These are phyloP conservation scores for Saksenaea oblongispora DNA, from an alignment of 371 early-diverging fungal species.

Conservation along the genomic window DNA sequence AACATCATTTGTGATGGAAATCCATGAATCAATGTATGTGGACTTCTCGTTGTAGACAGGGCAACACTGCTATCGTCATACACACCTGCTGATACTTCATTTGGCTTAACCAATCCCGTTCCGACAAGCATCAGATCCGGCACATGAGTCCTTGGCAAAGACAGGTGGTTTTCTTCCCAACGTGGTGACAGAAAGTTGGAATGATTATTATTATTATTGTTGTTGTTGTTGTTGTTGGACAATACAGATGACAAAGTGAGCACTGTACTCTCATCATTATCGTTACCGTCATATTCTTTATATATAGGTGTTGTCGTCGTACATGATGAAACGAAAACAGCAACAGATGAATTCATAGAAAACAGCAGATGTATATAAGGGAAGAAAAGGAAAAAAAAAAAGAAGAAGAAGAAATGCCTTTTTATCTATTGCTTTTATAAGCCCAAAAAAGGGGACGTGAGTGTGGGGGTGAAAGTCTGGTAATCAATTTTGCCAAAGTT, in stretches of 20 bases:
- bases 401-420: conserved; percentile 7
- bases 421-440: neutral
- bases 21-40: conserved; percentile 14
- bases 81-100: conserved; percentile 29
- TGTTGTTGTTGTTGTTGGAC: neutral
- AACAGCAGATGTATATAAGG: neutral
- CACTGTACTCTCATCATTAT: conserved; percentile 1
- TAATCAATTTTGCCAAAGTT: conserved; percentile 5
- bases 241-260: neutral
- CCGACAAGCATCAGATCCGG: conserved; percentile 6
- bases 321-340: neutral
- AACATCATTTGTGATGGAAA: conserved; percentile 11
- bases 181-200: conserved; percentile 1
- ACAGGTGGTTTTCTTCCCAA: conserved; percentile 1
- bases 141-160: conserved; percentile 1
- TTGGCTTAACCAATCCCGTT: conserved; percentile 17
- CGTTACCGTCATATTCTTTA: neutral
- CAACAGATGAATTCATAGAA: neutral
- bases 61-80: conserved; percentile 26
- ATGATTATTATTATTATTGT: too few relatives aligned
- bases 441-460: conserved; percentile 8
- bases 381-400: conserved; percentile 15
- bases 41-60: conserved; percentile 20
- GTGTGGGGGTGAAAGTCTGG: conserved; percentile 9
- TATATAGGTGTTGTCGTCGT: neutral